Base-by-base conservation (phyloP, 768 basidiomycete genomes). In the Naganishia vishniacii region DNA sequence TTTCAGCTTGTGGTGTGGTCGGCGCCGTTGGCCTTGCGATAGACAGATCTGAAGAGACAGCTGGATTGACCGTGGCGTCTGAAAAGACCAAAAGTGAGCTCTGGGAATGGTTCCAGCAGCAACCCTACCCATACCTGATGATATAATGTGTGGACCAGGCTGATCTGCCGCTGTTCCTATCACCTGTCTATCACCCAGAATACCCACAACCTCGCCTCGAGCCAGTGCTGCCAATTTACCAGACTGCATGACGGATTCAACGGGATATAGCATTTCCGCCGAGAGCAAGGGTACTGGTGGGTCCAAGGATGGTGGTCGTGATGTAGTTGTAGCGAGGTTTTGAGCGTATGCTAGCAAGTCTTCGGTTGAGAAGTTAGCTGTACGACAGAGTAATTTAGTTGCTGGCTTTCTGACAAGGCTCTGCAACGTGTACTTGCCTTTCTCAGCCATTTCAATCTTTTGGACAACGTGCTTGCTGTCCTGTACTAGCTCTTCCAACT, bases 391-490 rank as follows among this genome's bases (percentile, higher is more conserved):
- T 16, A 32, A 48, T 34, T 11, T 29, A n/a, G n/a, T n/a, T n/a
- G n/a, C n/a, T n/a, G n/a, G n/a, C n/a, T n/a, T n/a, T n/a, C n/a
- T n/a, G n/a, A n/a, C n/a, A n/a, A n/a, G n/a, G n/a, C n/a, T n/a
- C n/a, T n/a, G 60, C 23, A 6, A 37, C 23, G 16, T 15, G 18
- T 12, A 48, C 64, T 53, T 28, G 61, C 59, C 47, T 25, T 32
- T 65, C 20, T 65, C 49, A n/a, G 62, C 45, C 23, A 60, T 28
- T 25, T 62, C 61, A 15, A 67, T 71, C 20, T 74, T 67, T 40
- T 85, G 83, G 9, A 91, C 84, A 59, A 92, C 75, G 71, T 90
- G 86, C 73, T 81, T 80, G 4, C 90, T 89, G 72, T 59, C 8
- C 46, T 61, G 59, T n/a, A 65, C 48, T 41, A 64, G 45, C 59